Percentiles rank a stretch among this genome's conserved stretches.
phyloP scores from a whole-genome alignment of 1,284 basidiomycete species.

The Rhodotorula sp. region DNA sequence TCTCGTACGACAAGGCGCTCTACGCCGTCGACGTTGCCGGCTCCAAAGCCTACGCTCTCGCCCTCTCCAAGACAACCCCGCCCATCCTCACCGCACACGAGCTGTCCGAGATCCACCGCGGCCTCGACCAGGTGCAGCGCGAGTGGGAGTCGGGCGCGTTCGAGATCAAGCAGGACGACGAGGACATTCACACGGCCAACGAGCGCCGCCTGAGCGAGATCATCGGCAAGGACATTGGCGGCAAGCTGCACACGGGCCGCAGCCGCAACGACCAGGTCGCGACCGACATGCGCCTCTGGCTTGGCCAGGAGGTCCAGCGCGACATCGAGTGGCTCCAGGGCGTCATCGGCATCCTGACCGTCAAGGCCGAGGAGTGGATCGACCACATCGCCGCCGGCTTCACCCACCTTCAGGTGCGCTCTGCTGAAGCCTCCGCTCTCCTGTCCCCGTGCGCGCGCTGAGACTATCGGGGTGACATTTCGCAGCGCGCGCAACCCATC shows the following conservation, averaged over 20 bases:
- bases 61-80: conserved; percentile 55
- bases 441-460: background rate
- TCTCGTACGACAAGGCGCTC: conserved; percentile 94
- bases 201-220: conserved; percentile 91
- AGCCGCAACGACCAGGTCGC: conserved; percentile 97
- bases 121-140: conserved; percentile 72
- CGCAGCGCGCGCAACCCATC: conserved; percentile 90
- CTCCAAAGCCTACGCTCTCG: conserved; percentile 93
- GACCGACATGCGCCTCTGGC: conserved; percentile 96
- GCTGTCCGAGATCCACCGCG: conserved; percentile 62
- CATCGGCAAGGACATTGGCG: conserved; percentile 79
- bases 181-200: conserved; percentile 99
- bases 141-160: conserved; percentile 88
- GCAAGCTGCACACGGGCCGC: conserved; percentile 93
- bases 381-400: conserved; percentile 92
- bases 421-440: background rate
- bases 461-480: background rate
- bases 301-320: conserved; percentile 74
- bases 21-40: conserved; percentile 86
- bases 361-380: conserved; percentile 87
- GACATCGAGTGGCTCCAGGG: conserved; percentile 73
- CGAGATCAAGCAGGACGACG: conserved; percentile 74
- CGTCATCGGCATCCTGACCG: conserved; percentile 82
- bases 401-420: conserved; percentile 85
- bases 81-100: conserved; percentile 43